Conservation (phyloP, 257 asterid species). For the Solanum pennellii region DNA sequence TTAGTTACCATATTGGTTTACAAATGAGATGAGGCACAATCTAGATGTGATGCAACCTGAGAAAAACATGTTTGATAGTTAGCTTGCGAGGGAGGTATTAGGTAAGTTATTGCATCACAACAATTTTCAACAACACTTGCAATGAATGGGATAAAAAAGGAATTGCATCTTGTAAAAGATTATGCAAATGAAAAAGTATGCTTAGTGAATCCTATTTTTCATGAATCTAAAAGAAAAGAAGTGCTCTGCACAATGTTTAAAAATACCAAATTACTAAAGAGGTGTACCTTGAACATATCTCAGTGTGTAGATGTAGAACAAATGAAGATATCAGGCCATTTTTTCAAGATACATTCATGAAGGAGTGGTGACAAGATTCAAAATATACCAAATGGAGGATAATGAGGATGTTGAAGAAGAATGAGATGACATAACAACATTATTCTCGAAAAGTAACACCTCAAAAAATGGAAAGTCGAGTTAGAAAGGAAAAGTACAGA, state of each 20-base stretch:
- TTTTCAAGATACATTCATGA: neutral
- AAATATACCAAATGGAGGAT: neutral
- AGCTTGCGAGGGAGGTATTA: neutral
- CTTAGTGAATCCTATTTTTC: too few species aligned
- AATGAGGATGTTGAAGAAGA: neutral
- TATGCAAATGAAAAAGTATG: neutral
- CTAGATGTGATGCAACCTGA: neutral
- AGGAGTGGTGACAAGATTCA: neutral
- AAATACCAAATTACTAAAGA: too few species aligned
- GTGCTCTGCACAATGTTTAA: too few species aligned
- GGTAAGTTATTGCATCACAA: too few species aligned
- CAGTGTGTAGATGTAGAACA: neutral
- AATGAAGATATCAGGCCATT: neutral
- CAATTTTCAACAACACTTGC: neutral
- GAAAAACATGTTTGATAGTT: neutral
- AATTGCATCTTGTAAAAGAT: too few species aligned
- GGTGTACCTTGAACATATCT: neutral
- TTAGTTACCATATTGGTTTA: neutral
- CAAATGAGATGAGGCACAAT: neutral
- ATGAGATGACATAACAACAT: too few species aligned
- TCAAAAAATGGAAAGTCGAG: too few species aligned
- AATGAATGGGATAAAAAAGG: neutral
- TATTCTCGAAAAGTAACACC: too few species aligned
- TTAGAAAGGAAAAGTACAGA: too few species aligned
- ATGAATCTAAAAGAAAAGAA: too few species aligned